Conservation (phyloP, 2,329 filamentous ascomycete genomes). For the Calycina herbarum region DNA sequence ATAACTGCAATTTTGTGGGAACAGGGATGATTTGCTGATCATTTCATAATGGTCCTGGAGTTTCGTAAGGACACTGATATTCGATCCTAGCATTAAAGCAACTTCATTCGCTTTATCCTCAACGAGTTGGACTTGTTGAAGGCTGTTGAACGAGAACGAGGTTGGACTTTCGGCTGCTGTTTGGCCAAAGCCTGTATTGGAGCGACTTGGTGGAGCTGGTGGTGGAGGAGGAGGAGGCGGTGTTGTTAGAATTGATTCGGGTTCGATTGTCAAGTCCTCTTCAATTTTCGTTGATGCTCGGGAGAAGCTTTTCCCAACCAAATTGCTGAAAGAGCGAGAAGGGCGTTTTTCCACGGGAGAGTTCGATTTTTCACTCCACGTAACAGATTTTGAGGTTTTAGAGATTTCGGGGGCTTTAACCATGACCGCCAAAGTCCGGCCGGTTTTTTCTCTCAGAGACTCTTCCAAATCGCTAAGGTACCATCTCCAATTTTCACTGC, state of each 20-base stretch:
- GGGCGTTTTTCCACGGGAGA: not conserved
- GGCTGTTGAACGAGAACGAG: constrained; percentile 34
- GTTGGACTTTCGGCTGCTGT: not conserved
- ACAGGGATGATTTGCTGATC: constrained; percentile 6
- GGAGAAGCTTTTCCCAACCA: constrained; percentile 4
- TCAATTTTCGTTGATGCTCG: not conserved
- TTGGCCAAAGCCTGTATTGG: not conserved
- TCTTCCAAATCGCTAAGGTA: constrained; percentile 42
- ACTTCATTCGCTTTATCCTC: constrained; percentile 41
- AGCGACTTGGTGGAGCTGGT: constrained; percentile 1
- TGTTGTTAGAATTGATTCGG: not conserved
- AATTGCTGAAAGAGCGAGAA: not conserved
- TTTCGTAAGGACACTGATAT: constrained; percentile 35
- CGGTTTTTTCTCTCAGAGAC: constrained; percentile 26
- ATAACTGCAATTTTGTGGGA: constrained; percentile 11
- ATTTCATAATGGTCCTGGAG: constrained; percentile 25
- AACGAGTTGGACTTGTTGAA: constrained; percentile 38
- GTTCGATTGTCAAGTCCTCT: not conserved
- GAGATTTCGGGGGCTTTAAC: constrained; percentile 3
- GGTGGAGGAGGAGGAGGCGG: not conserved
- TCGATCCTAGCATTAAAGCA: constrained; percentile 36
- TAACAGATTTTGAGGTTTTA: not conserved
- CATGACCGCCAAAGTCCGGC: constrained; percentile 6
- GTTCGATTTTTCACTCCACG: not conserved
- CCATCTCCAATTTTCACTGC: constrained; percentile 42